phyloP scores from a whole-genome alignment of 2,329 filamentous ascomycete species.

The Pseudogymnoascus sp. region DNA sequence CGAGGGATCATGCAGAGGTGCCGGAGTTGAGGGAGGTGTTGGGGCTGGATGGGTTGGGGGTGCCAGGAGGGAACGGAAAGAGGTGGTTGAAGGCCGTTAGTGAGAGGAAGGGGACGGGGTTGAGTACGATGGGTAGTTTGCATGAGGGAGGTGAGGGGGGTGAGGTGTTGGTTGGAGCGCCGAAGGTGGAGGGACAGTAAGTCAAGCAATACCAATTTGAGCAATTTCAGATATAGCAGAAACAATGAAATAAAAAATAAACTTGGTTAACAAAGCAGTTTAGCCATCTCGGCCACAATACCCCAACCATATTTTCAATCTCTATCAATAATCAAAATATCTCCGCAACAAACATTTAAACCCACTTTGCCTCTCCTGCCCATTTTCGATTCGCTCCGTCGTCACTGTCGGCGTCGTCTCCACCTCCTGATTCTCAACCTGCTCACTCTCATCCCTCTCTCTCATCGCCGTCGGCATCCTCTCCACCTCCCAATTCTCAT shows the following conservation, averaged over 20 bases:
- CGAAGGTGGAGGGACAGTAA: neutral
- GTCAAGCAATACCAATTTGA: constrained; percentile 7
- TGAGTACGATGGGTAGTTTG: constrained; percentile 35
- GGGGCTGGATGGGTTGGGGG: constrained; percentile 43
- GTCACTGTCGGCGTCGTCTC: no score
- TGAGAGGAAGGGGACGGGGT: constrained; percentile 47
- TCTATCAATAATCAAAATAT: no score
- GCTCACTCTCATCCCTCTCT: no score
- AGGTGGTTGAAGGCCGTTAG: constrained; percentile 41
- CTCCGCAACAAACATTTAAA: no score
- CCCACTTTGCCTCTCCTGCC: no score
- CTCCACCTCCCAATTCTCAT: no score
- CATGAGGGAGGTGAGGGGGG: neutral
- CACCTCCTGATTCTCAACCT: no score
- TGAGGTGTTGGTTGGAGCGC: neutral
- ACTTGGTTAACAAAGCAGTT: no score
- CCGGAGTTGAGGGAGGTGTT: constrained; percentile 57
- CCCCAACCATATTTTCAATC: no score
- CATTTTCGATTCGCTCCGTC: no score
- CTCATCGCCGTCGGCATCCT: no score
- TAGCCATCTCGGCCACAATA: no score
- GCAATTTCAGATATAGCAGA: neutral
- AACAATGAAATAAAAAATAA: neutral
- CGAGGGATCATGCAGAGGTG: constrained; percentile 69
- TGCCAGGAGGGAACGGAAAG: constrained; percentile 34